Conservation (phyloP, 2,329 filamentous ascomycete genomes). For the Alternaria arbusti region DNA sequence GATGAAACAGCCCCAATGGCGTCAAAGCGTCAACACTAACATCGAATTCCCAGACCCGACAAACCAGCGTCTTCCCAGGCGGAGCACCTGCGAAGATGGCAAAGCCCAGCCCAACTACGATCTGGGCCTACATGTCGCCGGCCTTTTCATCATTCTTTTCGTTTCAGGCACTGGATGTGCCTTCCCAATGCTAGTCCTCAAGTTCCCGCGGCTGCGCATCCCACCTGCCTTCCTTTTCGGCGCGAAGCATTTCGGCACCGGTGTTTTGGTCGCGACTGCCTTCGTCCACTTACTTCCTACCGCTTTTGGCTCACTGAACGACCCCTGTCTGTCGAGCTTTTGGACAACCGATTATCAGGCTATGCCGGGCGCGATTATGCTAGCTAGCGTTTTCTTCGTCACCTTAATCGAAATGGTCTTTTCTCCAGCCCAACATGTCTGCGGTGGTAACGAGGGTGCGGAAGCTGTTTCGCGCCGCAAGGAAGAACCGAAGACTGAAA, state of each 20-base stretch:
- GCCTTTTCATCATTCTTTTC: conserved; percentile 44
- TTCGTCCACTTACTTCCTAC: conserved; percentile 76
- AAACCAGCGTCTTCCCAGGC: conserved; percentile 21
- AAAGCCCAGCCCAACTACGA: conserved; percentile 35
- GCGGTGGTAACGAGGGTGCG: conserved; percentile 57
- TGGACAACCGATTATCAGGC: conserved; percentile 65
- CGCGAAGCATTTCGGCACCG: conserved; percentile 68
- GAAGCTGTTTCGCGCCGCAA: conserved; percentile 25
- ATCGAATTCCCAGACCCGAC: conserved; percentile 2
- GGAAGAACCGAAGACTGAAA: conserved; percentile 6
- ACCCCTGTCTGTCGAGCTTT: conserved; percentile 61
- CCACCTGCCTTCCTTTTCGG: conserved; percentile 66
- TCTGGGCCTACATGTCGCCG: conserved; percentile 37
- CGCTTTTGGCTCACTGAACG: conserved; percentile 57
- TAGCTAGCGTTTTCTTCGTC: conserved; percentile 64
- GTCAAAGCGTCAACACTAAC: not conserved
- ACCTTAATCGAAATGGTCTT: conserved; percentile 68
- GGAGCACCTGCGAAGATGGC: conserved; percentile 31
- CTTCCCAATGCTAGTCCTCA: conserved; percentile 65
- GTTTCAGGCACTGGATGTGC: conserved; percentile 59
- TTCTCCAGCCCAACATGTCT: conserved; percentile 63
- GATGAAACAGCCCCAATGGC: not conserved
- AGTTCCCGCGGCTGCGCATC: conserved; percentile 65
- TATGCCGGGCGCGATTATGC: conserved; percentile 68
- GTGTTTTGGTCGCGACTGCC: conserved; percentile 81